Percentiles rank a stretch among this genome's conserved stretches.
Evolutionary conservation across 345 rosid species (phyloP).

Genomic region (Dipteronia dyeriana): DNA sequence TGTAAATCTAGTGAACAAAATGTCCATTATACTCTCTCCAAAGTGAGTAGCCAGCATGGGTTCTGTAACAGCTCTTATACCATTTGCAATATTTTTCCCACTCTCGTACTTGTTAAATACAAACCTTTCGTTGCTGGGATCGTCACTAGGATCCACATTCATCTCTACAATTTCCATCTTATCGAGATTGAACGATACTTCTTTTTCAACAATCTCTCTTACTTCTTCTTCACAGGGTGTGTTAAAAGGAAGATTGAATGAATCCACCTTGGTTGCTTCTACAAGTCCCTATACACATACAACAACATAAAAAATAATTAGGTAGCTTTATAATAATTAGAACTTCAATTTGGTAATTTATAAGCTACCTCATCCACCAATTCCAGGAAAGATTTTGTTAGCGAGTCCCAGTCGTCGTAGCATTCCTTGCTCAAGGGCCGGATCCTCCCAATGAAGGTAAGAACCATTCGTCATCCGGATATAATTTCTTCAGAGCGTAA

Average conservation of each 20-base stretch:
- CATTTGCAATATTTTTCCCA: constrained; percentile 12
- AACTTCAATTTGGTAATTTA: background rate
- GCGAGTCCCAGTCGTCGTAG: constrained; percentile 26
- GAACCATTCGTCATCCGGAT: constrained; percentile 43
- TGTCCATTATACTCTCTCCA: constrained; percentile 20
- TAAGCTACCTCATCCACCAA: constrained; percentile 38
- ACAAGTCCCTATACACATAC: constrained; percentile 33
- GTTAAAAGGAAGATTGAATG: constrained; percentile 46
- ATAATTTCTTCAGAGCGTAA: constrained; percentile 45
- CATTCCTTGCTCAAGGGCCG: constrained; percentile 25
- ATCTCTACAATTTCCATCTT: constrained; percentile 23
- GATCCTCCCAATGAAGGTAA: constrained; percentile 40
- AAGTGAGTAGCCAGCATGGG: constrained; percentile 22
- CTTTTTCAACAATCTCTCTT: constrained; percentile 25
- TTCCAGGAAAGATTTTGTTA: constrained; percentile 33
- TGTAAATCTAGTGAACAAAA: constrained; percentile 17
- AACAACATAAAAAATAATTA: too few species aligned
- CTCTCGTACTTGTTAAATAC: background rate
- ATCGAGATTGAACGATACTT: constrained; percentile 41
- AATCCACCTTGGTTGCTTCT: constrained; percentile 38
- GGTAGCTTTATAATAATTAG: too few species aligned
- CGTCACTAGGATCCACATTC: constrained; percentile 4
- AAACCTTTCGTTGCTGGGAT: background rate
- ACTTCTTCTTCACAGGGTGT: constrained; percentile 35
- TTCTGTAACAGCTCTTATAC: constrained; percentile 16